Conservation (phyloP, 139 green algal species). For the Penium margaritaceum region DNA sequence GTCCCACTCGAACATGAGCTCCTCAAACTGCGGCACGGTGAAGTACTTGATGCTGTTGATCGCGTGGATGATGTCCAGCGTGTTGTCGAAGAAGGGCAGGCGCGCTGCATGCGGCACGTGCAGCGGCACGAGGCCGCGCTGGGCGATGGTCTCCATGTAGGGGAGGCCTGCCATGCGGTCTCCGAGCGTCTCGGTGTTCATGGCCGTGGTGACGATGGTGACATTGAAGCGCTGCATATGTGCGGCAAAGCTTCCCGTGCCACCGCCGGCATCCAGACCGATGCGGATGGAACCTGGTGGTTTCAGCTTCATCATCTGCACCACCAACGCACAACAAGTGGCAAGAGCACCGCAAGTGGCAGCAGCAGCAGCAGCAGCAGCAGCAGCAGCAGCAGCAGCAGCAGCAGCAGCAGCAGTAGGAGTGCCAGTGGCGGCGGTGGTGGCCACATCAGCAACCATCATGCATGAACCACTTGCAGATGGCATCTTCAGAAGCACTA, state of each 20-base stretch:
- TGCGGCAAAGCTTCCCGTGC: constrained; percentile 31
- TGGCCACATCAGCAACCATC: too few species aligned
- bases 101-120: constrained; percentile 33
- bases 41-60: constrained; percentile 40
- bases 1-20: constrained; percentile 39
- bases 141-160: constrained; percentile 37
- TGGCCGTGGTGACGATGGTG: constrained; percentile 35
- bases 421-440: too few species aligned
- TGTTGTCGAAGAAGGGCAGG: constrained; percentile 37
- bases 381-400: too few species aligned
- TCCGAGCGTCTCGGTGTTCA: constrained; percentile 32
- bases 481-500: too few species aligned
- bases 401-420: too few species aligned
- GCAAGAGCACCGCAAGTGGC: too few species aligned
- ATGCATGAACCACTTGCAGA: too few species aligned
- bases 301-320: not conserved
- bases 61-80: constrained; percentile 31
- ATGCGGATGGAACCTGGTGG: constrained; percentile 6
- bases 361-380: too few species aligned
- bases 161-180: constrained; percentile 9
- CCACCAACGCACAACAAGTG: too few species aligned
- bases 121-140: constrained; percentile 22
- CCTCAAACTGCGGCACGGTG: constrained; percentile 33
- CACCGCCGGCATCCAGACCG: constrained; percentile 30
- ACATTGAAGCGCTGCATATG: constrained; percentile 25